These are phyloP conservation scores for Emmonsiellopsis sp. DNA, from an alignment of 2,329 filamentous ascomycete species.

Conservation along the genomic window DNA sequence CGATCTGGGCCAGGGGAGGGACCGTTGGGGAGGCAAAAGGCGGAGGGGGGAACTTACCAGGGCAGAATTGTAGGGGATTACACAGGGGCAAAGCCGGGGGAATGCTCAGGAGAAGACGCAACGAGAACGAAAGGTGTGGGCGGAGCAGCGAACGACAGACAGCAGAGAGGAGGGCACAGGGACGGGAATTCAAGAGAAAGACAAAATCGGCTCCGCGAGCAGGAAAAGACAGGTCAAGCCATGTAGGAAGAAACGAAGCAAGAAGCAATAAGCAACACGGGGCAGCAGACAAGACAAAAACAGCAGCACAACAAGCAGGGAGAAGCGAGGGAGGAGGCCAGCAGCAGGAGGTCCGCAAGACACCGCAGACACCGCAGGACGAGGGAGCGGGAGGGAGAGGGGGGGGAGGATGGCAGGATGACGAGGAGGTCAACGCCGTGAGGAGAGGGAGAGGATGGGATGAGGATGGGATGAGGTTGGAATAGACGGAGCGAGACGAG, in stretches of 20 bases:
- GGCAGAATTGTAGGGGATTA: neutral
- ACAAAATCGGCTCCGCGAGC: neutral
- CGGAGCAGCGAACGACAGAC: slow-evolving; percentile 2
- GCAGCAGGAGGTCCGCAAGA: slow-evolving; percentile 10
- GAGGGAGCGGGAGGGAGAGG: slow-evolving; percentile 18
- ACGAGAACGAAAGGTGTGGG: neutral
- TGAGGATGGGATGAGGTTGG: neutral
- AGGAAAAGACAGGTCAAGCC: neutral
- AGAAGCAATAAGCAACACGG: neutral
- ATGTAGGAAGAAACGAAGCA: neutral
- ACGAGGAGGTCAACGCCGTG: neutral
- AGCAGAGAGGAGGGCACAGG: neutral
- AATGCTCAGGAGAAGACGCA: neutral
- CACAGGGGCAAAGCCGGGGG: neutral
- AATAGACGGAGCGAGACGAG: neutral
- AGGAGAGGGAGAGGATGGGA: neutral
- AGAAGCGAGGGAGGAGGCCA: neutral
- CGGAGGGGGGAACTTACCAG: too few species aligned
- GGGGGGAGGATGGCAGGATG: slow-evolving; percentile 11
- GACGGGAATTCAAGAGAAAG: neutral
- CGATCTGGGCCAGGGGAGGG: neutral
- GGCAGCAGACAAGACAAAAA: neutral
- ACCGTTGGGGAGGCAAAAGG: too few species aligned
- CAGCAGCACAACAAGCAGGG: neutral
- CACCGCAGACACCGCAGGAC: slow-evolving; percentile 22